Percentiles rank a stretch among this genome's conserved stretches.
These are phyloP conservation scores for Chrysosporium queenslandicum DNA, from an alignment of 2,329 filamentous ascomycete genomes.

Conservation along the genomic window DNA sequence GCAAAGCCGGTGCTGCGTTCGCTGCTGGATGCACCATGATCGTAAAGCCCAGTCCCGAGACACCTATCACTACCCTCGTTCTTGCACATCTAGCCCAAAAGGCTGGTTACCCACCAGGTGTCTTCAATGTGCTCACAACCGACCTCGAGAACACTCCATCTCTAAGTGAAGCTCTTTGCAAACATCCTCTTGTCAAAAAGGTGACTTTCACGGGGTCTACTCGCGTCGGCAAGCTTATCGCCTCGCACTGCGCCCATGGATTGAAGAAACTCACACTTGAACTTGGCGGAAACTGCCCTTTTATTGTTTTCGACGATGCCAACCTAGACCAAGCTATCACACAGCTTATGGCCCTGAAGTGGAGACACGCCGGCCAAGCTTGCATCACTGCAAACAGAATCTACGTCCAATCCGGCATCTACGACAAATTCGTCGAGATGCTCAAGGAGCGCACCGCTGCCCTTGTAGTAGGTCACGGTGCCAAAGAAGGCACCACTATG, in stretches of 20 bases:
- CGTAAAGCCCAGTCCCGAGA: conserved; percentile 30
- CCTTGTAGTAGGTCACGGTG: conserved; percentile 53
- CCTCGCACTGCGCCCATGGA: conserved; percentile 25
- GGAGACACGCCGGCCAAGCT: conserved; percentile 29
- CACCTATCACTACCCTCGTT: conserved; percentile 28
- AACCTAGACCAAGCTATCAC: conserved; percentile 28
- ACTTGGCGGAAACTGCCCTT: conserved; percentile 37
- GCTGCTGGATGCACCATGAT: conserved; percentile 34
- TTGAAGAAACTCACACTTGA: conserved; percentile 39
- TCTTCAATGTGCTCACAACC: conserved; percentile 29
- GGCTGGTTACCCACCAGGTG: conserved; percentile 29
- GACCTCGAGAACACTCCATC: conserved; percentile 26
- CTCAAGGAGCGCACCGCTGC: conserved; percentile 44
- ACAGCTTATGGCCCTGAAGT: conserved; percentile 27
- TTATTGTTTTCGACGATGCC: conserved; percentile 36
- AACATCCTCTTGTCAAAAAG: conserved; percentile 25
- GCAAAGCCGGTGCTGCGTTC: conserved; percentile 29
- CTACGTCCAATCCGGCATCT: conserved; percentile 28
- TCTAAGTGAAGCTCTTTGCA: conserved; percentile 26
- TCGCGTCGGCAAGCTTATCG: conserved; percentile 28
- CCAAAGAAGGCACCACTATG: conserved; percentile 46
- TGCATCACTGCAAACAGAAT: conserved; percentile 32
- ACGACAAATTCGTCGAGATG: conserved; percentile 46
- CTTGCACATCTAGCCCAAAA: conserved; percentile 27
- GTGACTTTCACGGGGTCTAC: conserved; percentile 31